Percentiles rank a stretch among this genome's conserved stretches.
These are phyloP conservation scores for Cutaneotrichosporon sp. DNA, from an alignment of 1,284 basidiomycete species.

Conservation along the genomic window DNA sequence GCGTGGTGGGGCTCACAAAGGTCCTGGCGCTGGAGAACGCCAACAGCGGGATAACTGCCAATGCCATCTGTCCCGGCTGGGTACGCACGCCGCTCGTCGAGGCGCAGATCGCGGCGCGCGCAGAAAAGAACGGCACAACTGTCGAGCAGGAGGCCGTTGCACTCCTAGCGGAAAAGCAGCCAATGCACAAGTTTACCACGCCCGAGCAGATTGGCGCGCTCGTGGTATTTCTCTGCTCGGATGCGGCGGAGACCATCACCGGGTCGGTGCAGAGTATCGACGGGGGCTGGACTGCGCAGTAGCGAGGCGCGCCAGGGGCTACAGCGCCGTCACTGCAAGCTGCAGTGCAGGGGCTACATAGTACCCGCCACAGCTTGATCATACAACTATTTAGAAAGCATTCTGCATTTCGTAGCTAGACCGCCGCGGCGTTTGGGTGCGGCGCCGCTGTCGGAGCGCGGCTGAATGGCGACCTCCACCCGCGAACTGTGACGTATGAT, in stretches of 20 bases:
- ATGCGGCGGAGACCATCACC: slow-evolving; percentile 4
- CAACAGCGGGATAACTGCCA: slow-evolving; percentile 8
- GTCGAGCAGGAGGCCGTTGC: slow-evolving; percentile 1
- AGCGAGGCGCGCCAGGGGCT: background rate
- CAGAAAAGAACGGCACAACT: background rate
- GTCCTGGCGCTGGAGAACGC: slow-evolving; percentile 10
- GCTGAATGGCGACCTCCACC: no score
- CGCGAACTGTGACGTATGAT: no score
- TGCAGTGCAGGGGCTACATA: no score
- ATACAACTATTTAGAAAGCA: no score
- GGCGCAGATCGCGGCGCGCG: slow-evolving; percentile 8
- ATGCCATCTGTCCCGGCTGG: slow-evolving; percentile 15
- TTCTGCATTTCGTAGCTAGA: no score
- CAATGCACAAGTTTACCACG: slow-evolving; percentile 6
- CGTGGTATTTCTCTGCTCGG: slow-evolving; percentile 8
- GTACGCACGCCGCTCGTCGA: slow-evolving; percentile 9
- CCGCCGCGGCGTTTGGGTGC: no score
- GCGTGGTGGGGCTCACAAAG: slow-evolving; percentile 11
- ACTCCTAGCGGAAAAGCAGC: slow-evolving; percentile 13
- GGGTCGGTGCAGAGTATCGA: slow-evolving; percentile 1
- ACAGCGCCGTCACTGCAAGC: no score
- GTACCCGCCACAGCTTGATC: no score
- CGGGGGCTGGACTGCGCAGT: slow-evolving; percentile 10
- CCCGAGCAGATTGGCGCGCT: slow-evolving; percentile 6
- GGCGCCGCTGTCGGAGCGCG: no score